Evolutionary conservation across 1,284 basidiomycete genomes (phyloP), one percentile per base, ranked within the genome.

Genomic region (Ceratobasidium papillatum): DNA sequence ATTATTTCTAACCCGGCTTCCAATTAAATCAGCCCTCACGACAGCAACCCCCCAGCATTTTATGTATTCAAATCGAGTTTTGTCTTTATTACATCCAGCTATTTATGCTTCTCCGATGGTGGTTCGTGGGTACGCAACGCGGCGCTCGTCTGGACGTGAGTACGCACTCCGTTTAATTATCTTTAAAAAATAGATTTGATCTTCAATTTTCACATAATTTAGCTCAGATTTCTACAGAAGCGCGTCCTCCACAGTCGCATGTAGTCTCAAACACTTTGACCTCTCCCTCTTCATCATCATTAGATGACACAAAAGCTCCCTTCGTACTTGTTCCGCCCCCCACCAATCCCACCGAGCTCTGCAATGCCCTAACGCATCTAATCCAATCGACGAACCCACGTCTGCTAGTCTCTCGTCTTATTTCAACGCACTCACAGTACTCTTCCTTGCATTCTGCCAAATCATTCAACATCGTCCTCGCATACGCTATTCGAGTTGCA

Each of bases 391-490:
- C 54, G 5, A 61, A 19, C 7, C 68, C 68, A 25, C 68, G 19
- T 14, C 14, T 25, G 8, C 22, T 25, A 14, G 22, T 72, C 30
- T 2, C 68, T 30, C 68, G 68, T 9, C 68, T 72, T 14, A 72
- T 72, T 30, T 56, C 45, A 12, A 72, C 56, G 25, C 68, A 72
- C 45, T 27, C 43, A 3, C 68, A 72, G n/a, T 61, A 72, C 36
- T 27, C 68, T 11, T 45, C 56, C 36, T 43, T 61, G 11, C 68
- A 72, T 19, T 47, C 27, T 19, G 7, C 14, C 17, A 47, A 5
- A 19, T 72, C 68, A 3, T 72, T 59, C 47, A 72, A 72, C 32
- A 47, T 72, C 14, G 19, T 72, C 19, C 68, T 72, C 14, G 68
- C 54, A 9, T n/a, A 72, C 34, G 56, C 68, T 27, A 19, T 32